Evolutionary conservation across 2,329 filamentous ascomycete genomes (phyloP).

Genomic region (Fusarium domesticum): DNA sequence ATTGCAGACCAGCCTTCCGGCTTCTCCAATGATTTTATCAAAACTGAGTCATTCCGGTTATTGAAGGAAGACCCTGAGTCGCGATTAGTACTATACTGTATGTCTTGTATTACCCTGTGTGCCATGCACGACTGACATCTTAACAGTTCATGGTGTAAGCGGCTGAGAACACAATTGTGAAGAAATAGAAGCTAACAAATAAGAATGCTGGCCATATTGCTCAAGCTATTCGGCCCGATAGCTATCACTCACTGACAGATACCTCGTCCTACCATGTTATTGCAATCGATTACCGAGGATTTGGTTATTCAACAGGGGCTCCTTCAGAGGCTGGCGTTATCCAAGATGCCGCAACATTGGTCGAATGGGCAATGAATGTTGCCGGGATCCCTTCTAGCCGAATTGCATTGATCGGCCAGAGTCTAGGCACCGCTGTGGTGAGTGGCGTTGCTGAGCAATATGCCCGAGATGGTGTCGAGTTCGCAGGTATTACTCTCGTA

Average conservation of each 20-base stretch:
- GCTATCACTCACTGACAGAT: conserved; percentile 73
- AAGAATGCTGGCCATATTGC: conserved; percentile 85
- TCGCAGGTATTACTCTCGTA: conserved; percentile 76
- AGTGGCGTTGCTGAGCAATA: conserved; percentile 72
- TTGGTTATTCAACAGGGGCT: conserved; percentile 73
- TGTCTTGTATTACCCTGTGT: conserved; percentile 4
- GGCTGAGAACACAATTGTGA: neutral
- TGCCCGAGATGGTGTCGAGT: conserved; percentile 58
- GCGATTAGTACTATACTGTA: conserved; percentile 62
- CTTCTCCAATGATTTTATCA: conserved; percentile 51
- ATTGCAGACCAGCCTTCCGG: conserved; percentile 53
- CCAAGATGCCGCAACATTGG: conserved; percentile 68
- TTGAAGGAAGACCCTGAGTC: conserved; percentile 62
- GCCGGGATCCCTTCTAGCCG: conserved; percentile 64
- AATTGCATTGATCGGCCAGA: conserved; percentile 82
- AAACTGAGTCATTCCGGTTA: conserved; percentile 57
- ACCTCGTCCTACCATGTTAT: conserved; percentile 75
- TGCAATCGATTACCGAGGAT: conserved; percentile 89
- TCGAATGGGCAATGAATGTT: conserved; percentile 67
- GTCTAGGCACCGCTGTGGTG: conserved; percentile 81
- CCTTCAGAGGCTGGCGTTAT: conserved; percentile 81
- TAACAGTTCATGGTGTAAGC: conserved; percentile 61
- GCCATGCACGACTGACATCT: conserved; percentile 10
- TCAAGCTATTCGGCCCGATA: conserved; percentile 70
- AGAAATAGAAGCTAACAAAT: conserved; percentile 12